phyloP scores from a whole-genome alignment of 208 protist species.

The Polymyxa betae region DNA sequence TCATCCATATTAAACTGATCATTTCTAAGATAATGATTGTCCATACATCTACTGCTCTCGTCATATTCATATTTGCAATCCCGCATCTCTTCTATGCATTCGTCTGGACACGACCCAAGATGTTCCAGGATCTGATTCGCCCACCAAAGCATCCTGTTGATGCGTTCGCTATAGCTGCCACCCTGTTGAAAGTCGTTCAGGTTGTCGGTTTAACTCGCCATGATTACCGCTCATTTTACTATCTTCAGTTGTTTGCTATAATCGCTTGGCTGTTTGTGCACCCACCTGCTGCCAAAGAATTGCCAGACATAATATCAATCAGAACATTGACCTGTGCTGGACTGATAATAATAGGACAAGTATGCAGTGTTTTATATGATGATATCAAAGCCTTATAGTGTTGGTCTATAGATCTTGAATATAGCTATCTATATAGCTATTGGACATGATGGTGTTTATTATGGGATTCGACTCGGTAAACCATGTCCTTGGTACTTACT shows the following conservation, averaged over 20 bases:
- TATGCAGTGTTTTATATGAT: too few species aligned
- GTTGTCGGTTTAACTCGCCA: background rate
- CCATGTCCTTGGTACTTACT: background rate
- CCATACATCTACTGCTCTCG: background rate
- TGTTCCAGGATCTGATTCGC: background rate
- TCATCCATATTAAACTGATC: too few species aligned
- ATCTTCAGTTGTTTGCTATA: background rate
- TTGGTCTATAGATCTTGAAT: background rate
- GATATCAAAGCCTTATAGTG: too few species aligned
- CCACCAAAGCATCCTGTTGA: background rate
- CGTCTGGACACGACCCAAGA: background rate
- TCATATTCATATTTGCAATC: background rate
- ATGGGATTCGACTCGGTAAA: background rate
- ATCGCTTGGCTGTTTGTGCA: background rate
- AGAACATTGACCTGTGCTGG: background rate
- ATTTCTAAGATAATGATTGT: too few species aligned
- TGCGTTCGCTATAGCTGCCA: background rate
- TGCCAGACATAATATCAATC: background rate
- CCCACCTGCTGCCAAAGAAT: constrained; percentile 8
- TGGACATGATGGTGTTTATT: constrained; percentile 14
- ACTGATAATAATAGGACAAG: background rate
- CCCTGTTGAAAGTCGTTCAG: background rate
- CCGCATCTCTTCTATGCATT: background rate
- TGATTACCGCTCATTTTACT: background rate
- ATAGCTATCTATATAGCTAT: background rate